Base-by-base conservation (phyloP, 176 grass and related monocot genomes). In the Bothriochloa decipiens region DNA sequence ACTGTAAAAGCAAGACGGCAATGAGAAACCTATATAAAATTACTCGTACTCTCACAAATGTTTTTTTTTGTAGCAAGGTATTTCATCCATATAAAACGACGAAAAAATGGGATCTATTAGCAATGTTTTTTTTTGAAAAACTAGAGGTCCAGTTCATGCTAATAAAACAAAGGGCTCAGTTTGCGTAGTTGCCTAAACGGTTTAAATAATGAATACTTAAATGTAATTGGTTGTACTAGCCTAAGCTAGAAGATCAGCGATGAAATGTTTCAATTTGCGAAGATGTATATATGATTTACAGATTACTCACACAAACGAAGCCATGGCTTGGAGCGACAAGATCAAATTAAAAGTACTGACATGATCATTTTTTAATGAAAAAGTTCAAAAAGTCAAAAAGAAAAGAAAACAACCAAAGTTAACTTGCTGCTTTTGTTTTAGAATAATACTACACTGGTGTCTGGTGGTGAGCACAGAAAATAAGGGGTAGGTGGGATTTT, bases 361-460 rank as follows among this genome's bases (percentile, higher is more conserved):
- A 87, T 58, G 35, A 81, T 41, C 70, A 23, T 13, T 65, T 65
- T 86, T 11, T 68, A 28, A n/a, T 32, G 18, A 37, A 13, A 87
- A 80, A 28, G 58, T 43, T 32, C 29, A 8, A 57, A 81, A 87
- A 32, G 78, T 29, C 35, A 75, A 68, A 82, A 58, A 63, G 28
- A 4, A 32, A 49, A 52, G 47, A 75, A 57, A 87, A 42, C 49
- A 62, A 16, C 27, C 26, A 82, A 87, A 82, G 79, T 63, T 70
- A 77, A 77, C 64, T 22, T 29, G 55, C 41, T 52, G 65, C 86
- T 87, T 82, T 50, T 70, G 43, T 70, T 61, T 10, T 36, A 62
- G 78, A 32, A 32, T 32, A 87, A 76, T 81, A 81, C 72, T 63
- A 87, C 63, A 70, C 79, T 9, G 22, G 46, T 67, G 36, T 37